Evolutionary conservation across 768 basidiomycete genomes (phyloP).

Genomic region (Russula olivacea): DNA sequence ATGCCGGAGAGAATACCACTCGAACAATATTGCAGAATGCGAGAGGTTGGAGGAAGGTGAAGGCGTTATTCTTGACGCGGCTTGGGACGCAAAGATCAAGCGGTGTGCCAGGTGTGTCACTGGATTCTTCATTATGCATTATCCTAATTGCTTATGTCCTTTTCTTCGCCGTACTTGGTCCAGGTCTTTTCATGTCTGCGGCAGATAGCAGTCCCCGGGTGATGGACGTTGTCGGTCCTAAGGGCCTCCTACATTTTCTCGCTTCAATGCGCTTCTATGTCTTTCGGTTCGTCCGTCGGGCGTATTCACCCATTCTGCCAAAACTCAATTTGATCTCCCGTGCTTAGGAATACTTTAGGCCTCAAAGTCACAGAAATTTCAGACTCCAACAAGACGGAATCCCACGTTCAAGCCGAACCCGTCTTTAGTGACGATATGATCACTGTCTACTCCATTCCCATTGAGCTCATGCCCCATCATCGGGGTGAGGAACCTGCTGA

Average conservation of each 20-base stretch:
- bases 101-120: conserved; percentile 64
- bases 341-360: conserved; percentile 44
- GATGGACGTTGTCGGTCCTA: conserved; percentile 65
- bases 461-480: conserved; percentile 17
- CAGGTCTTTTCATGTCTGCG: conserved; percentile 73
- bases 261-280: conserved; percentile 66
- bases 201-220: conserved; percentile 61
- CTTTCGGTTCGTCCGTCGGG: conserved; percentile 47
- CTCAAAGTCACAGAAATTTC: conserved; percentile 43
- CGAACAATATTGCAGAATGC: conserved; percentile 66
- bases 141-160: not conserved
- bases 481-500: not conserved
- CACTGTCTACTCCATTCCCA: conserved; percentile 58
- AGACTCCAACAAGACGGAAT: conserved; percentile 26
- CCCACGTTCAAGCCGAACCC: conserved; percentile 35
- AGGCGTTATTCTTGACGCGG: conserved; percentile 67
- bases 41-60: conserved; percentile 59
- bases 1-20: conserved; percentile 75
- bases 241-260: conserved; percentile 61
- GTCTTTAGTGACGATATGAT: conserved; percentile 60
- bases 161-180: not conserved
- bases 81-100: conserved; percentile 54
- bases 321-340: not conserved
- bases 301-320: not conserved
- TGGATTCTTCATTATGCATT: not conserved